phyloP scores from a whole-genome alignment of 257 asterid genomes.

The Nicotiana tabacum region DNA sequence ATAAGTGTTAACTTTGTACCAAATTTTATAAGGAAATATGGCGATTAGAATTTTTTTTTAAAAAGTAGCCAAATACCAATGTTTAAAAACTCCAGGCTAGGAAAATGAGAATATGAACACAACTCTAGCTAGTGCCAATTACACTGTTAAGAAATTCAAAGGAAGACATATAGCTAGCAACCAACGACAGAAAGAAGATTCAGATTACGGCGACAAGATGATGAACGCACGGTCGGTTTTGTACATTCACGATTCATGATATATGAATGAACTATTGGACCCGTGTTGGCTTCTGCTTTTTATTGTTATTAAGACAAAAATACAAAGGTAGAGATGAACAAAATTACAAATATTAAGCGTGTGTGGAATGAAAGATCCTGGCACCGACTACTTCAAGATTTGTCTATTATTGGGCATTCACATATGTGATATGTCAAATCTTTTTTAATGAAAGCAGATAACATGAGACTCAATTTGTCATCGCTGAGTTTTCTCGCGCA shows the following conservation, averaged over 20 bases:
- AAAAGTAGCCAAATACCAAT: neutral
- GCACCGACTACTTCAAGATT: neutral
- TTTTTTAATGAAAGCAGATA: neutral
- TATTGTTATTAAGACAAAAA: neutral
- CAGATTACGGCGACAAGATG: constrained; percentile 17
- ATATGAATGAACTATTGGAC: constrained; percentile 18
- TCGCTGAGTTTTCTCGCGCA: constrained; percentile 3
- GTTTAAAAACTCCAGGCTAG: neutral
- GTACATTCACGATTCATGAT: constrained; percentile 11
- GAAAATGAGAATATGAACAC: neutral
- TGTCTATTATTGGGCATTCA: neutral
- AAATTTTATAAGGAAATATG: neutral
- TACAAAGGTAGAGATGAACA: neutral
- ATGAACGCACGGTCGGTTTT: constrained; percentile 32
- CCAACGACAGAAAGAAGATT: neutral
- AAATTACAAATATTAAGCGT: neutral
- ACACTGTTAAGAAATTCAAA: neutral
- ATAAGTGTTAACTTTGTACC: neutral
- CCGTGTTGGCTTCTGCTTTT: neutral
- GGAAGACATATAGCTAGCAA: neutral
- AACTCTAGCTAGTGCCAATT: neutral
- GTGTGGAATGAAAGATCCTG: neutral
- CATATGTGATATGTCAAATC: neutral
- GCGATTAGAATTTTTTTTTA: no score
- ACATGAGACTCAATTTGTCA: neutral